Evolutionary conservation across 345 rosid species (phyloP).

Genomic region (Populus nigra): DNA sequence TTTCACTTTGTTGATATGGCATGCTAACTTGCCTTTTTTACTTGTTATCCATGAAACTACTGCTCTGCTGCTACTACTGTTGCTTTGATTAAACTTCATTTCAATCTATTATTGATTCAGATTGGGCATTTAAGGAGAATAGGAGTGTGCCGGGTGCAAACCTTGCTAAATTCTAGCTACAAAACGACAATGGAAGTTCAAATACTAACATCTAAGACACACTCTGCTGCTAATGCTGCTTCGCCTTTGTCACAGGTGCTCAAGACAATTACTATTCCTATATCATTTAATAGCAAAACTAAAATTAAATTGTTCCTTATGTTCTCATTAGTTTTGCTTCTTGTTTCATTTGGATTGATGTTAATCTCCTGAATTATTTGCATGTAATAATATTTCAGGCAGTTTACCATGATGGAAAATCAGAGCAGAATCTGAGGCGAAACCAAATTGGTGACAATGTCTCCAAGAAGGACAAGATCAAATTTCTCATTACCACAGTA

Average conservation of each 20-base stretch:
- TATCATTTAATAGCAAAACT: neutral
- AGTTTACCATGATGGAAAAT: conserved; percentile 14
- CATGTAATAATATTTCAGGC: neutral
- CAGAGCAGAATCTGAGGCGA: conserved; percentile 25
- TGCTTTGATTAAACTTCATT: neutral
- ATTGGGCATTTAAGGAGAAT: conserved; percentile 12
- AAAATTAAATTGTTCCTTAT: neutral
- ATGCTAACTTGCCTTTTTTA: neutral
- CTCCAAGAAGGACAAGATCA: conserved; percentile 65
- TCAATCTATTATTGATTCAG: conserved; percentile 6
- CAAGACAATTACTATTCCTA: neutral
- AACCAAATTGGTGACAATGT: conserved; percentile 58
- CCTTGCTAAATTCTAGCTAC: conserved; percentile 13
- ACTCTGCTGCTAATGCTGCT: conserved; percentile 4
- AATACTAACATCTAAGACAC: neutral
- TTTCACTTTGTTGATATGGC: neutral
- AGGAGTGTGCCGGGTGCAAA: conserved; percentile 14
- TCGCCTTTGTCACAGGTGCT: conserved; percentile 19
- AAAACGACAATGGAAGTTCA: conserved; percentile 18
- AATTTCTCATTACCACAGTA: conserved; percentile 67
- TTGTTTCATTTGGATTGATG: neutral
- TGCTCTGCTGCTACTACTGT: neutral
- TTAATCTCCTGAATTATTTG: neutral
- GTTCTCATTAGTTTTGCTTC: neutral
- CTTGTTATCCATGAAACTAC: neutral